Evolutionary conservation across 257 asterid species (phyloP).

Genomic region (Ehretia macrophylla): DNA sequence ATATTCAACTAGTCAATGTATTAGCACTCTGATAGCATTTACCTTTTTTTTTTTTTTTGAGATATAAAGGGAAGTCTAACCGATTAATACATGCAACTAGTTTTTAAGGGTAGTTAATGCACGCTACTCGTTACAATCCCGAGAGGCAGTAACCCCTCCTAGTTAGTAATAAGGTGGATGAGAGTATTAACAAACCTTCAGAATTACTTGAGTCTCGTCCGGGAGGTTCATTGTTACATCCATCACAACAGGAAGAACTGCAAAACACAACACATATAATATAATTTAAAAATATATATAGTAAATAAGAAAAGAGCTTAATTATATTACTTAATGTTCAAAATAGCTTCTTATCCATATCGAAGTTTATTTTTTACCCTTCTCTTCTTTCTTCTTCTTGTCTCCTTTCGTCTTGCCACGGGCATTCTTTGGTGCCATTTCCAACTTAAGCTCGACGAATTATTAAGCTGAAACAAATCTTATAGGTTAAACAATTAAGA

Average conservation of each 20-base stretch:
- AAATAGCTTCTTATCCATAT: neutral
- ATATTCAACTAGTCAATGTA: too few relatives aligned
- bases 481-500: neutral
- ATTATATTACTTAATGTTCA: neutral
- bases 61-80: too few relatives aligned
- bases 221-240: slow-evolving; percentile 77
- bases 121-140: too few relatives aligned
- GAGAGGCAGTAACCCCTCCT: too few relatives aligned
- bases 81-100: too few relatives aligned
- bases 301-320: too few relatives aligned
- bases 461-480: slow-evolving; percentile 6
- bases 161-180: too few relatives aligned
- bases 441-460: slow-evolving; percentile 16
- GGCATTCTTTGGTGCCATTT: slow-evolving; percentile 90
- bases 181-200: slow-evolving; percentile 56
- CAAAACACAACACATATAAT: slow-evolving; percentile 7
- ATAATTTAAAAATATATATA: neutral
- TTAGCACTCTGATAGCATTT: too few relatives aligned
- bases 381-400: slow-evolving; percentile 95
- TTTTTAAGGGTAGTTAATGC: too few relatives aligned
- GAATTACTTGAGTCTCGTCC: slow-evolving; percentile 68
- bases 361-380: slow-evolving; percentile 31
- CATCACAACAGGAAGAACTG: slow-evolving; percentile 92
- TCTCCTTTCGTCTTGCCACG: slow-evolving; percentile 89
- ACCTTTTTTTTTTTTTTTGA: too few relatives aligned